Conservation (phyloP, 352 stramenopile species). For the Globisporangium yorkense region DNA sequence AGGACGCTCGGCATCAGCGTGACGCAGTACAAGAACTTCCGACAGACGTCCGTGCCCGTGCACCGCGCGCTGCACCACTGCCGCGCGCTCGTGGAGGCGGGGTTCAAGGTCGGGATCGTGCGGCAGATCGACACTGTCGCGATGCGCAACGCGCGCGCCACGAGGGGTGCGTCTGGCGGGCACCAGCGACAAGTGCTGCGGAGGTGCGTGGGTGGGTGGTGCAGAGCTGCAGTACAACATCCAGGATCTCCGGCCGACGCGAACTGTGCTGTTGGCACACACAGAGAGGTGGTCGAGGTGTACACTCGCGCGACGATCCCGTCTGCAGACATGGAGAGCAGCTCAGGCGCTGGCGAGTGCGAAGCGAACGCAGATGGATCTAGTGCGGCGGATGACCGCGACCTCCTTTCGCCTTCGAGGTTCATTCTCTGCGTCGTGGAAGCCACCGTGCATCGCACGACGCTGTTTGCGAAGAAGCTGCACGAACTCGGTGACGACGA, state of each 20-base stretch:
- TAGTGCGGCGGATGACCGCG: background rate
- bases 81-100: conserved; percentile 28
- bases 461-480: conserved; percentile 27
- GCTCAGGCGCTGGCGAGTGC: background rate
- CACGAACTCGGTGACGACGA: conserved; percentile 21
- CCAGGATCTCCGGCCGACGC: background rate
- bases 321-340: background rate
- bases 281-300: background rate
- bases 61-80: background rate
- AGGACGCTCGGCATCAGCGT: background rate
- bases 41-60: background rate
- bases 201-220: background rate
- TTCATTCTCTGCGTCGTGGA: conserved; percentile 42
- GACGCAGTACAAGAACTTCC: background rate
- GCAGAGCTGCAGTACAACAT: background rate
- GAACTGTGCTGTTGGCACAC: background rate
- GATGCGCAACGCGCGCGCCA: background rate
- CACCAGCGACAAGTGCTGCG: background rate
- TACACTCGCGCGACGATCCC: background rate
- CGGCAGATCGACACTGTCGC: conserved; percentile 48
- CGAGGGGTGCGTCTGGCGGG: too few relatives aligned
- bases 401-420: background rate
- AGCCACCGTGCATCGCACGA: conserved; percentile 23
- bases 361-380: background rate
- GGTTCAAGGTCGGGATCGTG: conserved; percentile 63